phyloP scores from a whole-genome alignment of 2,329 filamentous ascomycete species.

The Arthrocladium fulminans region DNA sequence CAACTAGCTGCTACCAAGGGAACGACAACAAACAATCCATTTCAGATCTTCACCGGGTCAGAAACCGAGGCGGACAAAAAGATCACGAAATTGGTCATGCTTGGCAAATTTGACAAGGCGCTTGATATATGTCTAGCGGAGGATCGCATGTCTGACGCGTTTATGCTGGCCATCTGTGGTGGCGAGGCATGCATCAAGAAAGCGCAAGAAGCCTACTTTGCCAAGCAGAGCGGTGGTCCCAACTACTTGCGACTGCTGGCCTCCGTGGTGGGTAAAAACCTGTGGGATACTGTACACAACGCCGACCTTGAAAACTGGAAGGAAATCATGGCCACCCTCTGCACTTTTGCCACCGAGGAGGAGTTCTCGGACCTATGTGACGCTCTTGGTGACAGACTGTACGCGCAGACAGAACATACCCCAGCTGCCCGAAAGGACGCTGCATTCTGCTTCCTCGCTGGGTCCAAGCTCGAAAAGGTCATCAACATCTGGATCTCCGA shows the following conservation, averaged over 20 bases:
- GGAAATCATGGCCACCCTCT: conserved; percentile 89
- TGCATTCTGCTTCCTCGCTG: conserved; percentile 91
- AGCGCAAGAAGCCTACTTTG: conserved; percentile 83
- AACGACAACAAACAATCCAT: conserved; percentile 87
- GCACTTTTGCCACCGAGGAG: conserved; percentile 82
- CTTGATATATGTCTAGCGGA: conserved; percentile 82
- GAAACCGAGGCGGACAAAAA: conserved; percentile 76
- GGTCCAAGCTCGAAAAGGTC: conserved; percentile 95
- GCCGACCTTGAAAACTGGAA: conserved; percentile 91
- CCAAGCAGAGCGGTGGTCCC: conserved; percentile 69
- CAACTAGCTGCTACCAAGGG: conserved; percentile 80
- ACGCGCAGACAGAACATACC: conserved; percentile 54
- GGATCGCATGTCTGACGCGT: conserved; percentile 86
- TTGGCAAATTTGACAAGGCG: conserved; percentile 84
- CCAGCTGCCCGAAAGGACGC: conserved; percentile 66
- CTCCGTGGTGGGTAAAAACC: conserved; percentile 89
- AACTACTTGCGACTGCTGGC: conserved; percentile 87
- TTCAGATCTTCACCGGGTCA: conserved; percentile 76
- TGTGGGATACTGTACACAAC: conserved; percentile 97
- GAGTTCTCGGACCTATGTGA: conserved; percentile 96
- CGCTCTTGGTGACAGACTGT: conserved; percentile 80
- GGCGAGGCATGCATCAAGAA: conserved; percentile 90
- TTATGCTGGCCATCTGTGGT: conserved; percentile 95
- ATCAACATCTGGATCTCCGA: conserved; percentile 89
- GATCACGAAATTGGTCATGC: conserved; percentile 78